Evolutionary conservation across 1,139 yeast species (phyloP).

Genomic region (Saccharomyces hybrid): DNA sequence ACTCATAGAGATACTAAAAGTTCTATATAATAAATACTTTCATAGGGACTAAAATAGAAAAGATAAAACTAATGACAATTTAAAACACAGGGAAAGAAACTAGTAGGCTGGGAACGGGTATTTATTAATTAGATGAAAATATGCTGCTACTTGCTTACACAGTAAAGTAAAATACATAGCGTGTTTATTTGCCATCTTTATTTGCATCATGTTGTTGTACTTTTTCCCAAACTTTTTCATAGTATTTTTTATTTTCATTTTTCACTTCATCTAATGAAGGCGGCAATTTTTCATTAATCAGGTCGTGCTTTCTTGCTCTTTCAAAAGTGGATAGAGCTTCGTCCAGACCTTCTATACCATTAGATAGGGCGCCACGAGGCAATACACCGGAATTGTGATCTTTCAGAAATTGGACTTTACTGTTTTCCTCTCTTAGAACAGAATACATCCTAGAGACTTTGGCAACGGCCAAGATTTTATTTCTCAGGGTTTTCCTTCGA

Average conservation of each 20-base stretch:
- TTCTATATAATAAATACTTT: not conserved
- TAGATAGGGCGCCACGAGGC: slow-evolving; percentile 81
- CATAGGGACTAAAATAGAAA: not conserved
- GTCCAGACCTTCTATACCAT: slow-evolving; percentile 75
- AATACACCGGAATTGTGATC: slow-evolving; percentile 58
- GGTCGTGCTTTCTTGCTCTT: slow-evolving; percentile 76
- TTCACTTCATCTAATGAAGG: slow-evolving; percentile 61
- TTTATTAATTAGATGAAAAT: not conserved
- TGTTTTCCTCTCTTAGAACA: slow-evolving; percentile 82
- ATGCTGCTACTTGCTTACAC: not conserved
- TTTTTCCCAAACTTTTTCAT: slow-evolving; percentile 24
- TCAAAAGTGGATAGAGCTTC: slow-evolving; percentile 68
- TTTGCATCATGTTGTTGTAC: slow-evolving; percentile 3
- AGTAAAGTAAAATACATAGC: not conserved
- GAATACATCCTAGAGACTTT: slow-evolving; percentile 90
- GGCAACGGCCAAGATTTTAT: slow-evolving; percentile 91
- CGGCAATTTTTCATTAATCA: slow-evolving; percentile 81
- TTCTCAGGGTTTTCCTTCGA: slow-evolving; percentile 55
- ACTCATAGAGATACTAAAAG: not conserved
- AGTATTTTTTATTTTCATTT: slow-evolving; percentile 40
- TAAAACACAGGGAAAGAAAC: too few species aligned
- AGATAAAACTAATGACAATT: not conserved
- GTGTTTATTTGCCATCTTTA: not conserved
- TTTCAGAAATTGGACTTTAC: slow-evolving; percentile 75
- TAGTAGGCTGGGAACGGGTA: too few species aligned